Evolutionary conservation across 352 stramenopile genomes (phyloP), one percentile per base, ranked within the genome.

Genomic region (Globisporangium emineosum): DNA sequence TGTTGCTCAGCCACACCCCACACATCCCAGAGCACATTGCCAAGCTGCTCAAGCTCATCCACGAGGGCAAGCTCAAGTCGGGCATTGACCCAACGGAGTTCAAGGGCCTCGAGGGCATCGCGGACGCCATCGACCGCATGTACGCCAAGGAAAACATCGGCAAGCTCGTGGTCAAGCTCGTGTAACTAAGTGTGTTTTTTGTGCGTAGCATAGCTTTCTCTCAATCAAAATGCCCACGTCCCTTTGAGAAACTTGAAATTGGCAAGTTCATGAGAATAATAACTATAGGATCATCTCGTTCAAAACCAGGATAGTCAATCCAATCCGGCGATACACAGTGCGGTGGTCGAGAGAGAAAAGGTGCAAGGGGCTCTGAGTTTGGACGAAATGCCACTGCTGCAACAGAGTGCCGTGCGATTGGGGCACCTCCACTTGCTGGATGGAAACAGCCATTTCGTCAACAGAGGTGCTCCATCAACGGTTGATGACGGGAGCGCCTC

Each of bases 81-180:
- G 71, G 72, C 1, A 57, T 81, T 2, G 72, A 79, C 35, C 61
- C 69, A 10, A 72, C 69, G 1, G 53, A 67, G 64, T 79, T 80
- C 57, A 75, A 81, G 42, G 57, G 65, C 7, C 81, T 90, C n/a
- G 63, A 86, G 52, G 69, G 68, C 53, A 76, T 90, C 32, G 62
- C 66, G 3, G 73, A 83, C 25, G 79, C 70, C 54, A 83, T 90
- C 64, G 72, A 77, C 42, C 64, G 71, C 43, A 71, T 89, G 43
- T 87, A 83, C 61, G 68, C 65, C 40, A 75, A 72, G 53, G 59
- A 82, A 45, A 84, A 82, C 27, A 71, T 84, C 37, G 83, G 81
- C 51, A 93, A 90, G 65, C 76, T 91, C 50, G 72, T 89, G 25
- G 73, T 88, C n/a, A 72, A 80, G 45, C 75, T 89, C 25, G 66